Conservation (phyloP, 1,284 basidiomycete species). For the Golubevia sp. region DNA sequence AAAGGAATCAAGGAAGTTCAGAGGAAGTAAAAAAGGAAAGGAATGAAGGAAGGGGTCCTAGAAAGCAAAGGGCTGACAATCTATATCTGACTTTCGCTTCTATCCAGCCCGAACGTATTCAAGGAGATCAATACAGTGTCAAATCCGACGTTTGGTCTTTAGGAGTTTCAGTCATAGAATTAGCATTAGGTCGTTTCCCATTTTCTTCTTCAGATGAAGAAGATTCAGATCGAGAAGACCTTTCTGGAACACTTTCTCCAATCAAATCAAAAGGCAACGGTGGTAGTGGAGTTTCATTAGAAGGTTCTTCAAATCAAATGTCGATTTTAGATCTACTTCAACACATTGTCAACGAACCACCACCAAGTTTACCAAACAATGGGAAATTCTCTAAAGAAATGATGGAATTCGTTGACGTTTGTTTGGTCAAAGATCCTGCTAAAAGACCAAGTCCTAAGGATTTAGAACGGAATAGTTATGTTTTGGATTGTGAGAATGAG, state of each 20-base stretch:
- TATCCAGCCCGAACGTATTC: conserved; percentile 90
- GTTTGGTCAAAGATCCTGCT: conserved; percentile 50
- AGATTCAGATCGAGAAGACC: conserved; percentile 11
- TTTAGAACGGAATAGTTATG: conserved; percentile 33
- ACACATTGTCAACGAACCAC: conserved; percentile 81
- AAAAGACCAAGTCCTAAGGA: conserved; percentile 51
- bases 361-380: conserved; percentile 39
- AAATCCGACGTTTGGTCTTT: conserved; percentile 98
- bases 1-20: too few relatives aligned
- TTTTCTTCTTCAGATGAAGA: conserved; percentile 69
- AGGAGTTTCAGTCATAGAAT: conserved; percentile 91
- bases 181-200: conserved; percentile 89
- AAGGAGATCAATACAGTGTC: conserved; percentile 94
- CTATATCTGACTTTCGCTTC: too few relatives aligned
- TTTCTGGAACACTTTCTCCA: conserved; percentile 42
- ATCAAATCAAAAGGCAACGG: conserved; percentile 39
- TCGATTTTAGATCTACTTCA: conserved; percentile 94
- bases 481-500: conserved; percentile 26
- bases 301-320: conserved; percentile 91
- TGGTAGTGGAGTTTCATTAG: conserved; percentile 84
- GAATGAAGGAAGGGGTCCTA: background rate
- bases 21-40: background rate
- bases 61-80: too few relatives aligned
- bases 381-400: conserved; percentile 38
- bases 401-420: conserved; percentile 46